Evolutionary conservation across 257 asterid genomes (phyloP).

Genomic region (Knoxia roxburghii): DNA sequence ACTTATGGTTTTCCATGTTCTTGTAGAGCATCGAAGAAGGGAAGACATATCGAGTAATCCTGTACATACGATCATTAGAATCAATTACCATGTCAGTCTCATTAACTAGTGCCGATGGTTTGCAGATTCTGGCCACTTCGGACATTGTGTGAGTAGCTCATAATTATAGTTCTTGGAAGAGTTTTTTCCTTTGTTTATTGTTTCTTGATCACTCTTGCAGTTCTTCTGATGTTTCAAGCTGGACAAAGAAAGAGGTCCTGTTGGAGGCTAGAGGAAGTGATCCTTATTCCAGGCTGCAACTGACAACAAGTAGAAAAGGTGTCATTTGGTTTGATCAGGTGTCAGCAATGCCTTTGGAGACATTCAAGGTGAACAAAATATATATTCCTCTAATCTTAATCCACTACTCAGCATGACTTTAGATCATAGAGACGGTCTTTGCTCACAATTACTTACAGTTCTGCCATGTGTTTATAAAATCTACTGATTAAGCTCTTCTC

Average conservation of each 20-base stretch:
- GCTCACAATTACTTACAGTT: not conserved
- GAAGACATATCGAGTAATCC: slow-evolving; percentile 63
- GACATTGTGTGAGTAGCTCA: slow-evolving; percentile 48
- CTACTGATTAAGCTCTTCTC: not conserved
- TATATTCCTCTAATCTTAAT: not conserved
- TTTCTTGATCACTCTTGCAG: slow-evolving; percentile 37
- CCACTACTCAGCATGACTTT: not conserved
- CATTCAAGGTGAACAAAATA: slow-evolving; percentile 57
- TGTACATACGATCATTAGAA: slow-evolving; percentile 62
- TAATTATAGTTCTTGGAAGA: not conserved
- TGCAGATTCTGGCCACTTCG: slow-evolving; percentile 51
- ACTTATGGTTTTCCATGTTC: slow-evolving; percentile 9
- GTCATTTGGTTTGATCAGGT: slow-evolving; percentile 96
- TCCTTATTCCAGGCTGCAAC: slow-evolving; percentile 67
- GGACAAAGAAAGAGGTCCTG: slow-evolving; percentile 64
- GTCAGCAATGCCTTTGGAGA: slow-evolving; percentile 84
- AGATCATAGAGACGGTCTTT: not conserved
- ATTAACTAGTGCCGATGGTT: slow-evolving; percentile 59
- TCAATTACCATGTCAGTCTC: slow-evolving; percentile 54
- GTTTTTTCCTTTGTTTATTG: slow-evolving; percentile 16
- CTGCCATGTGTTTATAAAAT: not conserved
- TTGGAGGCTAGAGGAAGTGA: slow-evolving; percentile 61
- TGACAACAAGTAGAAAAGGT: slow-evolving; percentile 63
- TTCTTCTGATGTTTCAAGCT: slow-evolving; percentile 49
- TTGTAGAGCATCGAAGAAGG: slow-evolving; percentile 82